phyloP scores from a whole-genome alignment of 2,329 filamentous ascomycete genomes.

The Meredithiella fracta region DNA sequence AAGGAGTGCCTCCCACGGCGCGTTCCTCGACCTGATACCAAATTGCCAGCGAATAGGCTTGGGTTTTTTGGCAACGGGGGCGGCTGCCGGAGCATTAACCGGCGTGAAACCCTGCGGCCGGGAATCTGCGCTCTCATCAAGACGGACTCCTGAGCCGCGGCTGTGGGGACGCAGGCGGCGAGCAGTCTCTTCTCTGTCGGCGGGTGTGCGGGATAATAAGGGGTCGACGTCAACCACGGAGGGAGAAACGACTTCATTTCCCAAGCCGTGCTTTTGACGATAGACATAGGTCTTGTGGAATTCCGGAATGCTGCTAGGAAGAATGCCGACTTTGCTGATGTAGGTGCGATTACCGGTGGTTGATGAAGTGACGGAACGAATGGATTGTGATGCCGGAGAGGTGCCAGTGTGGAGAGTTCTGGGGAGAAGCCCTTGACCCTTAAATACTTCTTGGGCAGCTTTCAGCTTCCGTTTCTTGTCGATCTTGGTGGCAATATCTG shows the following conservation, averaged over 20 bases:
- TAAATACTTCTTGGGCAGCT: background rate
- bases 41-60: conserved; percentile 94
- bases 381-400: conserved; percentile 38
- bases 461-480: background rate
- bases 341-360: conserved; percentile 38
- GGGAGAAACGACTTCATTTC: conserved; percentile 21
- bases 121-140: conserved; percentile 43
- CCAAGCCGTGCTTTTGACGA: conserved; percentile 39
- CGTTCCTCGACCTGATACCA: conserved; percentile 85
- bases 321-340: conserved; percentile 73
- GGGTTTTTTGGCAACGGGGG: conserved; percentile 37
- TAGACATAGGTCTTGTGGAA: conserved; percentile 88
- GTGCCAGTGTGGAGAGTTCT: conserved; percentile 1
- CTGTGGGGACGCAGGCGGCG: conserved; percentile 75
- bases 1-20: conserved; percentile 81
- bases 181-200: conserved; percentile 67
- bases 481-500: conserved; percentile 19
- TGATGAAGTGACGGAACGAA: conserved; percentile 31
- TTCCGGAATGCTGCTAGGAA: conserved; percentile 78
- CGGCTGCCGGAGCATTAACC: conserved; percentile 30
- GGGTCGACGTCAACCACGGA: conserved; percentile 30
- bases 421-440: background rate
- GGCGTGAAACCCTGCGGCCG: conserved; percentile 48
- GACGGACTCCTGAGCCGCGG: conserved; percentile 48
- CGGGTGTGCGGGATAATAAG: conserved; percentile 39